Evolutionary conservation across 495 filamentous ascomycete genomes (phyloP).

Genomic region (Clohesyomyces aquaticus): DNA sequence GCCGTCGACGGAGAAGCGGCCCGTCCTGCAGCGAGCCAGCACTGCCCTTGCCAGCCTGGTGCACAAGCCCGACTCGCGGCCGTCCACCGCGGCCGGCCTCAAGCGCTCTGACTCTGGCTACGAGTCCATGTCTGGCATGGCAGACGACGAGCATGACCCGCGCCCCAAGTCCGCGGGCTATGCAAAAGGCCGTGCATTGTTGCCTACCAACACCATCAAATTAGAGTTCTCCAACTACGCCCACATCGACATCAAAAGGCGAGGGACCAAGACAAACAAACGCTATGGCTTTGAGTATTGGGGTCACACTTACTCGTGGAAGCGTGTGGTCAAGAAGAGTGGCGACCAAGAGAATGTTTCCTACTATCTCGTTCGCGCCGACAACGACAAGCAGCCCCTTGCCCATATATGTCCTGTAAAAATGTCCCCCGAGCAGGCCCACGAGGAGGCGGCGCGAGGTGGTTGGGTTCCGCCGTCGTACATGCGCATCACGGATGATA

Average conservation of each 20-base stretch:
- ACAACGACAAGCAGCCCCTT: conserved; percentile 60
- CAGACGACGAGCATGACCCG: conserved; percentile 52
- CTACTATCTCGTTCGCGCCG: conserved; percentile 75
- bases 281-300: conserved; percentile 92
- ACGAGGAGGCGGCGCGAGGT: conserved; percentile 76
- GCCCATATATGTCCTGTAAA: conserved; percentile 87
- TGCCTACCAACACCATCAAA: conserved; percentile 73
- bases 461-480: conserved; percentile 91
- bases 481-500: conserved; percentile 81
- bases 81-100: conserved; percentile 51
- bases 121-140: conserved; percentile 47
- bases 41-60: conserved; percentile 71
- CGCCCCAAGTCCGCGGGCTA: conserved; percentile 45
- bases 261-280: conserved; percentile 70
- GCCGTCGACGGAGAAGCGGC: conserved; percentile 52
- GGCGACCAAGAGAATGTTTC: conserved; percentile 64
- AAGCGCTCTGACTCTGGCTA: conserved; percentile 66
- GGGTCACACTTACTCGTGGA: conserved; percentile 86
- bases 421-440: conserved; percentile 67
- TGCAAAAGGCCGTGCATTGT: conserved; percentile 41
- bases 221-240: conserved; percentile 98
- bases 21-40: conserved; percentile 61
- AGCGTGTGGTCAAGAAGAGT: conserved; percentile 67
- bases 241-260: conserved; percentile 78
- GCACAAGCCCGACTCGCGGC: conserved; percentile 55